A percentile compares a stretch with the other conserved stretches of the same genome.
Evolutionary conservation across 2,329 filamentous ascomycete genomes (phyloP).

Genomic region (Ophiostoma ips): DNA sequence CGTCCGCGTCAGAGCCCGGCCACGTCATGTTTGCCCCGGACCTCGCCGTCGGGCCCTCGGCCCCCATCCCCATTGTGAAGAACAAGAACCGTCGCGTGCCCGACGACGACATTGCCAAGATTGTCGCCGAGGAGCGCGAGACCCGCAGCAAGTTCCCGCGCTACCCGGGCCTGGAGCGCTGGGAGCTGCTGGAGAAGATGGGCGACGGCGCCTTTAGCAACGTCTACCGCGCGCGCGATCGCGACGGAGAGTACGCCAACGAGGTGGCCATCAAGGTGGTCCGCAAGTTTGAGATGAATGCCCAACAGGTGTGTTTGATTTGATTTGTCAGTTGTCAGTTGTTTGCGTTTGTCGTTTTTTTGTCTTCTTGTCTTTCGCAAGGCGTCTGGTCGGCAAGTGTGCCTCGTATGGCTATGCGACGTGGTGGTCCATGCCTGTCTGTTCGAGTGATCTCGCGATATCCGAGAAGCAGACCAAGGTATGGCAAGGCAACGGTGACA

Average conservation of each 20-base stretch:
- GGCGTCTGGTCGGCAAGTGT: conserved; percentile 8
- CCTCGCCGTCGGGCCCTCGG: conserved; percentile 7
- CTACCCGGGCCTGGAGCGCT: conserved; percentile 76
- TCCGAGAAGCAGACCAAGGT: too few relatives aligned
- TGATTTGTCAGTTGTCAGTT: conserved; percentile 5
- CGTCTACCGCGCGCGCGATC: conserved; percentile 79
- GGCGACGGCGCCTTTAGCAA: conserved; percentile 98
- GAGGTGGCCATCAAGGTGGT: conserved; percentile 98
- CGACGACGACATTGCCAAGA: conserved; percentile 63
- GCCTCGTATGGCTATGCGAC: not conserved
- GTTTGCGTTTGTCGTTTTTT: not conserved
- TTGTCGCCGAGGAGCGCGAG: conserved; percentile 85
- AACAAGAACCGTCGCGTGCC: conserved; percentile 32
- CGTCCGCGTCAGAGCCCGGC: conserved; percentile 18
- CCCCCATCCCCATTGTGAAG: conserved; percentile 19
- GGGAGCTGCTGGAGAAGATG: conserved; percentile 89
- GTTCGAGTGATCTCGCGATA: too few relatives aligned
- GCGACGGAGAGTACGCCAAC: conserved; percentile 46
- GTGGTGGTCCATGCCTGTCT: too few relatives aligned
- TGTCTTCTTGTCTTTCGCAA: not conserved
- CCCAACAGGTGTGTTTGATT: conserved; percentile 70
- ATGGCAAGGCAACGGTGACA: too few relatives aligned
- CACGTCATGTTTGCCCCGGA: not conserved
- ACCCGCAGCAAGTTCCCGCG: conserved; percentile 71
- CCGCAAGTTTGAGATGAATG: conserved; percentile 98